Conservation (phyloP, 768 basidiomycete species). For the Boletellus ananiceps region DNA sequence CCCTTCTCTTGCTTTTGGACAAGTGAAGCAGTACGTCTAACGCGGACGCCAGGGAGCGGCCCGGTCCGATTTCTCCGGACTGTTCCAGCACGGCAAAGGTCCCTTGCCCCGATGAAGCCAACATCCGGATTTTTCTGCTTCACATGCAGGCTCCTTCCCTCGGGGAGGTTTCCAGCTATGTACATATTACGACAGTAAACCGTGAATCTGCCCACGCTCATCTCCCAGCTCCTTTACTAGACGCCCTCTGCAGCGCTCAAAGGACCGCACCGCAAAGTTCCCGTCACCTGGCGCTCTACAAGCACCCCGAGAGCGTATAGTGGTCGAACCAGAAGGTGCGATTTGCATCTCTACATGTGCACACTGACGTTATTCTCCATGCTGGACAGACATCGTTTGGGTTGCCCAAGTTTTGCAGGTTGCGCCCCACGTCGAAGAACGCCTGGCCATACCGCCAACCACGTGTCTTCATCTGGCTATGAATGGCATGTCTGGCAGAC, state of each 20-base stretch:
- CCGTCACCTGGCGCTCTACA: conserved; percentile 5
- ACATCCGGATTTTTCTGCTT: too few relatives aligned
- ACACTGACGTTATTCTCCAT: background rate
- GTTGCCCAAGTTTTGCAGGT: conserved; percentile 19
- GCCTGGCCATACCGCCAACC: background rate
- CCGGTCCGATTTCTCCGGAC: too few relatives aligned
- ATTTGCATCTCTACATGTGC: background rate
- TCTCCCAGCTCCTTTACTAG: background rate
- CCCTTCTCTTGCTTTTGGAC: too few relatives aligned
- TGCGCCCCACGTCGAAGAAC: background rate
- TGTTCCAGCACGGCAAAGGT: too few relatives aligned
- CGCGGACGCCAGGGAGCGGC: too few relatives aligned
- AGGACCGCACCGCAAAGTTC: conserved; percentile 20
- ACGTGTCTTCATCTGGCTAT: conserved; percentile 22
- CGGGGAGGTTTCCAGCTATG: too few relatives aligned
- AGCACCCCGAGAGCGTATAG: background rate
- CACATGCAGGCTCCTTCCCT: too few relatives aligned
- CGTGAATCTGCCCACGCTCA: conserved; percentile 23
- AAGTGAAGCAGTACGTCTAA: too few relatives aligned
- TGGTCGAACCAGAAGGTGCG: background rate
- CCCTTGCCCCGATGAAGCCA: too few relatives aligned
- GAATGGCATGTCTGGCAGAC: conserved; percentile 33
- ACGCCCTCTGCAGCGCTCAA: conserved; percentile 7
- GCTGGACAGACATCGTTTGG: conserved; percentile 33
- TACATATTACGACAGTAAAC: conserved; percentile 22